These are phyloP conservation scores for Pseudisothecium myosuroides DNA, from an alignment of 225 moss, liverwort and hornwort species.

Conservation along the genomic window DNA sequence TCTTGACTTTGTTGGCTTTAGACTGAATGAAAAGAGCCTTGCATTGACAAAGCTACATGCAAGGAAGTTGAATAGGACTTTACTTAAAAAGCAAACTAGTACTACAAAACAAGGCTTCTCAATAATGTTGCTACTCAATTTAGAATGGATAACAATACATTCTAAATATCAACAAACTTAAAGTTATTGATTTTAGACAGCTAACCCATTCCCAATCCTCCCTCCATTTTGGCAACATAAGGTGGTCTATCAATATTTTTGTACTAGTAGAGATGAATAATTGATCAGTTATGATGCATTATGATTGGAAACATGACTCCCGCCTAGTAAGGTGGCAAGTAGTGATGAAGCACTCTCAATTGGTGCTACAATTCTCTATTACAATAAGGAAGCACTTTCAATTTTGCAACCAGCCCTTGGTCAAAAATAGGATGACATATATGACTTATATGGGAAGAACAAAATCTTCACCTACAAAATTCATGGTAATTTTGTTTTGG, in stretches of 20 bases:
- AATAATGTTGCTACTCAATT: not conserved
- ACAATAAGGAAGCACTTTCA: not conserved
- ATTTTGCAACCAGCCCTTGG: not conserved
- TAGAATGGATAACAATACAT: not conserved
- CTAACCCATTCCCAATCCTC: rapidly evolving
- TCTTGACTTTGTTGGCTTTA: rapidly evolving
- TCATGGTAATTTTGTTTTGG: not conserved
- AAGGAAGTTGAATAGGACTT: not conserved
- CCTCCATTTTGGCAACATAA: no score
- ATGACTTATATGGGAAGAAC: not conserved
- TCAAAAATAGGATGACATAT: not conserved
- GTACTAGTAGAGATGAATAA: not conserved
- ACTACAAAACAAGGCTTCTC: not conserved
- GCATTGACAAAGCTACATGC: not conserved
- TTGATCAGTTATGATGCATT: not conserved
- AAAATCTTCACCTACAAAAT: not conserved
- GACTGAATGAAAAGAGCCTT: rapidly evolving
- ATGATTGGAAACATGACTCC: not conserved
- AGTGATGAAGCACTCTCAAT: not conserved
- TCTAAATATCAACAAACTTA: not conserved
- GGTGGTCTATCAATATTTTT: no score
- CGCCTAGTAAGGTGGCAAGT: not conserved
- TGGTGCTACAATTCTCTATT: no score
- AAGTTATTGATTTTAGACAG: not conserved
- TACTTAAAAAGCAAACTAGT: not conserved